Percentiles rank a stretch among this genome's conserved stretches.
Evolutionary conservation across 2,329 filamentous ascomycete genomes (phyloP).

Genomic region (Alternaria hordeiaustralica): DNA sequence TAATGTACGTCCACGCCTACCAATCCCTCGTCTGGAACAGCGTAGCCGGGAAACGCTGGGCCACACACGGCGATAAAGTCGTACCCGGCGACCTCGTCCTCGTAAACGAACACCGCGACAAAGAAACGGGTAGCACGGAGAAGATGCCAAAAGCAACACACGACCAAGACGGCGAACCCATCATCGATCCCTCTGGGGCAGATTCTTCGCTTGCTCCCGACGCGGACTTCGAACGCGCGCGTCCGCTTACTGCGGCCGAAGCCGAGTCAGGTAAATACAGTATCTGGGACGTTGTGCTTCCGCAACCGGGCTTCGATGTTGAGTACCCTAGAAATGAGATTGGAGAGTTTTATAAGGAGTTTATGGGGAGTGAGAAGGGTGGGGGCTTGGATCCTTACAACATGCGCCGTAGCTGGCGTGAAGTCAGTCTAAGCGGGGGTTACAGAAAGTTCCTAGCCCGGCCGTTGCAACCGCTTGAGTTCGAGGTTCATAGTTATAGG

Average conservation of each 20-base stretch:
- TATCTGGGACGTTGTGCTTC: slow-evolving; percentile 88
- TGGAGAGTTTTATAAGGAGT: slow-evolving; percentile 80
- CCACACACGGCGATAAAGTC: slow-evolving; percentile 73
- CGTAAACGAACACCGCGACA: slow-evolving; percentile 63
- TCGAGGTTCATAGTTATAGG: slow-evolving; percentile 73
- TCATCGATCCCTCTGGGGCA: slow-evolving; percentile 65
- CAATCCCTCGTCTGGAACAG: slow-evolving; percentile 95
- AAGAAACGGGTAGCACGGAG: slow-evolving; percentile 39
- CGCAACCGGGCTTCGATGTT: slow-evolving; percentile 90
- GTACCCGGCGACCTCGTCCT: slow-evolving; percentile 87
- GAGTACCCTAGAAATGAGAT: slow-evolving; percentile 84
- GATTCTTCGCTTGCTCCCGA: slow-evolving; percentile 62
- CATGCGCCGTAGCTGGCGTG: slow-evolving; percentile 86
- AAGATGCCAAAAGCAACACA: slow-evolving; percentile 40
- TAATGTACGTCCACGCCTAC: slow-evolving; percentile 97
- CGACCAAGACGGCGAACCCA: slow-evolving; percentile 69
- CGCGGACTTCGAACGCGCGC: slow-evolving; percentile 71
- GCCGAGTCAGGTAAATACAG: slow-evolving; percentile 76
- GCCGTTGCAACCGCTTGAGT: slow-evolving; percentile 68
- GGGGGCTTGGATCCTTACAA: slow-evolving; percentile 80
- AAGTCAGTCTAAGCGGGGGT: slow-evolving; percentile 85
- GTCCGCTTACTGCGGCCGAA: slow-evolving; percentile 78
- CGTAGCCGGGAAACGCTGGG: slow-evolving; percentile 81
- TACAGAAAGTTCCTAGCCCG: slow-evolving; percentile 85
- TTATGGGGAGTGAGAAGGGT: slow-evolving; percentile 82